Evolutionary conservation across 78 protist species (phyloP).

Genomic region (Blattamonas nauphoetae): DNA sequence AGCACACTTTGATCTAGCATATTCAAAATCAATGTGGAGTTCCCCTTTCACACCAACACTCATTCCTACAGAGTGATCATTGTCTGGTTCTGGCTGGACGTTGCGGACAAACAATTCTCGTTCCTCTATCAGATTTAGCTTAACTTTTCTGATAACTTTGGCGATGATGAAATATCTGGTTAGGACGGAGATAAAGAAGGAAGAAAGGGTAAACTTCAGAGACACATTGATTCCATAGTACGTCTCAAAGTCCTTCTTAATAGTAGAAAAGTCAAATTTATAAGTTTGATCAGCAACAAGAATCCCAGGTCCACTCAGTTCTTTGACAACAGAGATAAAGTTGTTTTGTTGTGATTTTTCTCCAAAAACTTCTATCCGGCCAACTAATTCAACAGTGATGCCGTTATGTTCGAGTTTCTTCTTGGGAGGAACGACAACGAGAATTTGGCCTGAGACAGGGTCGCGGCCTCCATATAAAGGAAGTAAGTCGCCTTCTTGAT

Average conservation of each 20-base stretch:
- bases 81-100: conserved; percentile 40
- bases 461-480: conserved; percentile 13
- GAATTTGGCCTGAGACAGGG: conserved; percentile 18
- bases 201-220: conserved; percentile 40
- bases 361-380: conserved; percentile 65
- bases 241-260: conserved; percentile 71
- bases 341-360: conserved; percentile 60
- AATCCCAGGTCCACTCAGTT: conserved; percentile 72
- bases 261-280: conserved; percentile 51
- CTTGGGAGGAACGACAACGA: background rate
- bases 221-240: conserved; percentile 86
- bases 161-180: conserved; percentile 67
- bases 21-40: conserved; percentile 95
- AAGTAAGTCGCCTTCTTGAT: background rate
- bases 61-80: conserved; percentile 72
- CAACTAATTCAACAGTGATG: conserved; percentile 75
- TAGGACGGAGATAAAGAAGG: background rate
- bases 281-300: conserved; percentile 16
- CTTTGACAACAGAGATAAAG: conserved; percentile 62
- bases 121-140: conserved; percentile 52
- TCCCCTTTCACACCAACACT: conserved; percentile 91
- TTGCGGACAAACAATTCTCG: conserved; percentile 69
- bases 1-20: conserved; percentile 61
- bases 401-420: conserved; percentile 72
- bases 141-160: conserved; percentile 46